Evolutionary conservation across 805 yeast genomes (phyloP).

Genomic region (Yarrowia sp.): DNA sequence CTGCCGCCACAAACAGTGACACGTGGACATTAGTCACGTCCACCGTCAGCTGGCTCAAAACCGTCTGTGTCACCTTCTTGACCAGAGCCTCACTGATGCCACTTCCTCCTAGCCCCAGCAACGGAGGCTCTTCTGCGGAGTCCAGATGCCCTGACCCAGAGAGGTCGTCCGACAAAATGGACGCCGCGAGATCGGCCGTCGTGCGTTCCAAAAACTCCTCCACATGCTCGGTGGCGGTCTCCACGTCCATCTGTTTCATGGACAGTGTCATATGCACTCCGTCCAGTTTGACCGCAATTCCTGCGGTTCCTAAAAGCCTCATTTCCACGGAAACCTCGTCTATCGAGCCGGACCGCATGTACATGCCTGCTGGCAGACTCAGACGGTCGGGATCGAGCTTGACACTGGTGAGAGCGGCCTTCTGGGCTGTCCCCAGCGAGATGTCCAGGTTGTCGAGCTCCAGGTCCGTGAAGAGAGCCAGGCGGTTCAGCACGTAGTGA

Average conservation of each 20-base stretch:
- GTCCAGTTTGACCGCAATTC: constrained; percentile 55
- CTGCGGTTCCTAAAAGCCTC: constrained; percentile 68
- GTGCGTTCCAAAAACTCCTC: constrained; percentile 14
- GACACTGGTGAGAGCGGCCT: constrained; percentile 49
- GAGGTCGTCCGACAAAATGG: background rate
- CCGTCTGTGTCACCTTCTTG: constrained; percentile 1
- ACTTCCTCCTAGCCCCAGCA: background rate
- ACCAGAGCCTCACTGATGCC: background rate
- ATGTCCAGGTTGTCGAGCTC: constrained; percentile 81
- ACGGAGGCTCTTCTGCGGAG: constrained; percentile 1
- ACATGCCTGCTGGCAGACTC: constrained; percentile 56
- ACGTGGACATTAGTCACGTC: background rate
- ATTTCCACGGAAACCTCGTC: constrained; percentile 54
- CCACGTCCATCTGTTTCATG: constrained; percentile 34
- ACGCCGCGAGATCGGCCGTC: constrained; percentile 21
- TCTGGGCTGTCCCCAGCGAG: constrained; percentile 56
- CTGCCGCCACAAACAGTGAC: constrained; percentile 9
- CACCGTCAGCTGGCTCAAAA: background rate
- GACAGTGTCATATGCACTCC: constrained; percentile 47
- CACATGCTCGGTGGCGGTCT: constrained; percentile 34
- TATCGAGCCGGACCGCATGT: constrained; percentile 54
- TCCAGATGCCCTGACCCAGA: background rate
- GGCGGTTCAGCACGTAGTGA: constrained; percentile 73
- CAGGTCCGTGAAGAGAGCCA: constrained; percentile 75
- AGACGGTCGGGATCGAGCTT: constrained; percentile 69